Conservation (phyloP, 2,329 filamentous ascomycete genomes). For the Aspergillus proliferans region DNA sequence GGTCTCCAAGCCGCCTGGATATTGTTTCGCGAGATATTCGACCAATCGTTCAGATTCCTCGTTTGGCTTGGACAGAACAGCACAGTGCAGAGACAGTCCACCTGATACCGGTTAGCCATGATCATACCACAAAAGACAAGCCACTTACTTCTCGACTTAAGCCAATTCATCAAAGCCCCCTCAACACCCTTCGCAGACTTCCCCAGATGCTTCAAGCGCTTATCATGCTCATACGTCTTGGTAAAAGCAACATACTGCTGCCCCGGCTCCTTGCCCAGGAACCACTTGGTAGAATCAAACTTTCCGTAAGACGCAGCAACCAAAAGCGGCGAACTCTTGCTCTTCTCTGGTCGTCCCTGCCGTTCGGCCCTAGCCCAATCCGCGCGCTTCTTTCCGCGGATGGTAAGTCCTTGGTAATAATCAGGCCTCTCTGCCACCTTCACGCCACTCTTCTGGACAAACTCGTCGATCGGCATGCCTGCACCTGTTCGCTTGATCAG, state of each 20-base stretch:
- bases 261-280: slow-evolving; percentile 64
- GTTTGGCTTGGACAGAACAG: slow-evolving; percentile 44
- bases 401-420: slow-evolving; percentile 70
- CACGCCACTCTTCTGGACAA: slow-evolving; percentile 61
- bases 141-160: slow-evolving; percentile 45
- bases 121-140: background rate
- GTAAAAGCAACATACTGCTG: slow-evolving; percentile 65
- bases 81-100: slow-evolving; percentile 59
- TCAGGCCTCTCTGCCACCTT: slow-evolving; percentile 59
- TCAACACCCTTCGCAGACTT: slow-evolving; percentile 59
- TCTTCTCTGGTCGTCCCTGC: background rate
- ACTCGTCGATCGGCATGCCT: slow-evolving; percentile 61
- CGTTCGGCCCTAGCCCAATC: slow-evolving; percentile 68
- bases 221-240: slow-evolving; percentile 55
- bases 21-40: slow-evolving; percentile 58
- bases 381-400: slow-evolving; percentile 65
- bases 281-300: slow-evolving; percentile 69
- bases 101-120: slow-evolving; percentile 14
- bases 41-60: slow-evolving; percentile 51
- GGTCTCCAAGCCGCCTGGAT: slow-evolving; percentile 57
- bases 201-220: slow-evolving; percentile 56
- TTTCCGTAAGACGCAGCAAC: slow-evolving; percentile 39
- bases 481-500: slow-evolving; percentile 62
- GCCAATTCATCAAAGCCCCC: slow-evolving; percentile 50
- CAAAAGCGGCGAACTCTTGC: slow-evolving; percentile 25